Conservation (phyloP, 495 filamentous ascomycete genomes). For the Penicillium cataractarum region DNA sequence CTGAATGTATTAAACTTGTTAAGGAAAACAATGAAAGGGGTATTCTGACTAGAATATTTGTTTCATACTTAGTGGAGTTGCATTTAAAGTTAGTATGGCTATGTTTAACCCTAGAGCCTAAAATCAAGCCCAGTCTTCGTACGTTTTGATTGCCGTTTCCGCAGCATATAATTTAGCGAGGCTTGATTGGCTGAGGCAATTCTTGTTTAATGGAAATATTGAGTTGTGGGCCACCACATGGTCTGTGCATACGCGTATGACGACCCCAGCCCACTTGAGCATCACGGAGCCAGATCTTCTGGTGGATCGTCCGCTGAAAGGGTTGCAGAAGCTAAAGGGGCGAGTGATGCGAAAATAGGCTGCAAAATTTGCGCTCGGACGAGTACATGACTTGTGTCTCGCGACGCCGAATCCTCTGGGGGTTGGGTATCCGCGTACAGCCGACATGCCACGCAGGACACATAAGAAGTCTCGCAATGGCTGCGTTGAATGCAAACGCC, state of each 20-base stretch:
- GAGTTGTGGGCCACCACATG: neutral
- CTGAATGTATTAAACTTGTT: neutral
- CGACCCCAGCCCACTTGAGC: neutral
- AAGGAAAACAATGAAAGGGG: no score
- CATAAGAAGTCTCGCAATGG: constrained; percentile 45
- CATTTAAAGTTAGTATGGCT: neutral
- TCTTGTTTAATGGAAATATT: neutral
- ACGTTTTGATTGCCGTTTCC: neutral
- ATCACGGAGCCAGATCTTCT: neutral
- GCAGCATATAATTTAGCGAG: neutral
- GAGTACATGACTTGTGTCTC: constrained; percentile 2
- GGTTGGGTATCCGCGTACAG: neutral
- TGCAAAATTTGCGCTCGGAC: neutral
- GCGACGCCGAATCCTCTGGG: constrained; percentile 1
- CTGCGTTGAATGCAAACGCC: constrained; percentile 43
- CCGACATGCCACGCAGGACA: constrained; percentile 37
- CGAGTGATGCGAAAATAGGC: neutral
- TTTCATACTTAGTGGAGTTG: neutral
- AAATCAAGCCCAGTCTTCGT: neutral
- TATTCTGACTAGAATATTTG: neutral
- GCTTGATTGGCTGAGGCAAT: neutral
- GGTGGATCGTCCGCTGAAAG: neutral
- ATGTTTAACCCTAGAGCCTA: neutral
- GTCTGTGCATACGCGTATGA: constrained; percentile 24
- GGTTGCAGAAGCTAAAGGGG: neutral